These are phyloP conservation scores for Parietaria judaica DNA, from an alignment of 306 rosid genomes.

Conservation along the genomic window DNA sequence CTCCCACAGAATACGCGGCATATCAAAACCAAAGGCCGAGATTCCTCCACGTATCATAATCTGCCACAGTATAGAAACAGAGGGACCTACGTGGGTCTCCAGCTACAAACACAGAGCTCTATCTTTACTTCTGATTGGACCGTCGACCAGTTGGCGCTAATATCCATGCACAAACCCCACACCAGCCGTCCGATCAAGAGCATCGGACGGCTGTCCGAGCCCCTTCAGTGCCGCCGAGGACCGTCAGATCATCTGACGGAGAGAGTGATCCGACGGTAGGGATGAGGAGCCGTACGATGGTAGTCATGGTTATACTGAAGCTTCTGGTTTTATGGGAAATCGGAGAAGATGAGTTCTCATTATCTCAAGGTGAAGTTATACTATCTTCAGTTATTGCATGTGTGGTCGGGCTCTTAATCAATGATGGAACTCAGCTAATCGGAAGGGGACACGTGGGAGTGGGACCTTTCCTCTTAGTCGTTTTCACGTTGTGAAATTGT, in stretches of 20 bases:
- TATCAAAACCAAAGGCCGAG: neutral
- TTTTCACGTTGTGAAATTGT: no score
- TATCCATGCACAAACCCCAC: slow-evolving; percentile 2
- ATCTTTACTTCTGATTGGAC: slow-evolving; percentile 28
- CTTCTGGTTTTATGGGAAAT: neutral
- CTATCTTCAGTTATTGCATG: neutral
- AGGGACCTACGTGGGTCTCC: slow-evolving; percentile 33
- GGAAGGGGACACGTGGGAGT: slow-evolving; percentile 7
- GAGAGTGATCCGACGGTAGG: slow-evolving; percentile 4
- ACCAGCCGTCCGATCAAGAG: slow-evolving; percentile 8
- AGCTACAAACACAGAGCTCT: slow-evolving; percentile 11
- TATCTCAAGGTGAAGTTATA: no score
- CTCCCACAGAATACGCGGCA: neutral
- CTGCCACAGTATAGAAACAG: neutral
- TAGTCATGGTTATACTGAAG: neutral
- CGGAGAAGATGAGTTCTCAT: no score
- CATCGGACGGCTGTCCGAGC: slow-evolving; percentile 1
- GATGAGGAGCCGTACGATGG: neutral
- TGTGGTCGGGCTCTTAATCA: slow-evolving; percentile 11
- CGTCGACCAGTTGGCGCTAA: slow-evolving; percentile 12
- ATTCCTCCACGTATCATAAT: neutral
- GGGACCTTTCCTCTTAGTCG: no score
- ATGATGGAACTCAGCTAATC: neutral
- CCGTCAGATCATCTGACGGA: neutral
- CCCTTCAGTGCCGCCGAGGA: slow-evolving; percentile 11